Evolutionary conservation across 176 grass and related monocot genomes (phyloP), one percentile per base, ranked within the genome.

Genomic region (Cenchrus fungigraminus): DNA sequence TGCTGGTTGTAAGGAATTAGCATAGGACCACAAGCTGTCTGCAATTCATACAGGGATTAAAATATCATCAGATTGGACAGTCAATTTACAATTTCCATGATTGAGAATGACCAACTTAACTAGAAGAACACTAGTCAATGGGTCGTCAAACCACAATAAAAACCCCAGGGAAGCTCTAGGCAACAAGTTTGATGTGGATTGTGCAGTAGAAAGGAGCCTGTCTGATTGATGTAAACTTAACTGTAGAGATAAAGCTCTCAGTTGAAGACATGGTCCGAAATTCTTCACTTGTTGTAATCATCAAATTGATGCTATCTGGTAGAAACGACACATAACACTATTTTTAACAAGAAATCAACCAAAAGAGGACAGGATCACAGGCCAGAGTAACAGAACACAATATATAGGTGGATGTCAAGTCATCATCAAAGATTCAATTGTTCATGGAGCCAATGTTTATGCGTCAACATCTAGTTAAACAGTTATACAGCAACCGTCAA

Each of bases 351-450:
- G 12, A 60, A 86, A 79, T 52, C 9, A 6, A 22, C 9, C 20
- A 50, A 9, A 83, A 74, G 16, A 64, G 28, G 58, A 15, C 47
- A 61, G 37, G 37, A 40, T 40, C 37, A 40, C 37, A 40, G 67
- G 19, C 22, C 15, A 16, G 71, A 45, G 34, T 70, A 54, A 70
- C 17, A 61, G 86, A 31, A 43, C 57, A 78, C 51, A 76, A 45
- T 20, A 68, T 49, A 78, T 78, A 17, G 8, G 19, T 76, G 52
- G 73, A 37, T 69, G 32, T 8, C 15, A 85, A 77, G 77, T 85
- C 88, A 63, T 28, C 31, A 22, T 89, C 82, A 80, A 53, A 25
- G 45, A 54, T 45, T 77, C 71, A 37, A 47, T 45, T 80, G 44
- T 32, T 40, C 16, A 29, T 63, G 34, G 43, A 66, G 28, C 29